phyloP scores from a whole-genome alignment of 2,329 filamentous ascomycete species.

The Mycocentrospora acerina region DNA sequence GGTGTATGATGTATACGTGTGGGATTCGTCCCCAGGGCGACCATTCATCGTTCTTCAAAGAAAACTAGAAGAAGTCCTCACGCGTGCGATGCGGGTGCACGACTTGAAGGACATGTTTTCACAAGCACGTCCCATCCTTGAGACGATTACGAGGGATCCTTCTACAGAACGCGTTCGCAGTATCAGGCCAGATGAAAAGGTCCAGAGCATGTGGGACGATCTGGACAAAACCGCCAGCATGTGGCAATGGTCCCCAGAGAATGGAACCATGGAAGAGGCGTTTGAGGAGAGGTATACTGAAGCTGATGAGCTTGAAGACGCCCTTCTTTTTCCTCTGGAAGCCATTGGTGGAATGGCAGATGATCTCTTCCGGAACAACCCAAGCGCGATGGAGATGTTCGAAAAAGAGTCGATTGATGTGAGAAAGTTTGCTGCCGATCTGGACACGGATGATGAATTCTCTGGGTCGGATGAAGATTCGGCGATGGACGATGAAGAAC shows the following conservation, averaged over 20 bases:
- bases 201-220: slow-evolving; percentile 37
- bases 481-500: slow-evolving; percentile 5
- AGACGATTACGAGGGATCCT: slow-evolving; percentile 41
- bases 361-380: slow-evolving; percentile 18
- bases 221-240: slow-evolving; percentile 21
- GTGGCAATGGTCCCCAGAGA: slow-evolving; percentile 7
- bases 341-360: slow-evolving; percentile 14
- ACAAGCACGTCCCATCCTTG: slow-evolving; percentile 36
- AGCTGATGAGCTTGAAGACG: slow-evolving; percentile 45
- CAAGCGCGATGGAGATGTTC: slow-evolving; percentile 25
- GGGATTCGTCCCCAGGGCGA: slow-evolving; percentile 42
- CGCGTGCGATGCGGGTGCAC: slow-evolving; percentile 40
- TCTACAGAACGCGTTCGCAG: slow-evolving; percentile 39
- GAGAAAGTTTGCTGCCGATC: slow-evolving; percentile 18
- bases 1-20: slow-evolving; percentile 48
- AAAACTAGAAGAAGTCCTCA: slow-evolving; percentile 28
- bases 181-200: slow-evolving; percentile 38
- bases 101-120: slow-evolving; percentile 35
- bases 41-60: slow-evolving; percentile 32
- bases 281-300: slow-evolving; percentile 40
- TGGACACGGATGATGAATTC: slow-evolving; percentile 20
- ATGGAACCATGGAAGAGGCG: slow-evolving; percentile 12
- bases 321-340: slow-evolving; percentile 46
- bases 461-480: slow-evolving; percentile 9
- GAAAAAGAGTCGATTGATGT: slow-evolving; percentile 16